phyloP scores from a whole-genome alignment of 2,329 filamentous ascomycete genomes.

The Lasiodiplodia hormozganensis region DNA sequence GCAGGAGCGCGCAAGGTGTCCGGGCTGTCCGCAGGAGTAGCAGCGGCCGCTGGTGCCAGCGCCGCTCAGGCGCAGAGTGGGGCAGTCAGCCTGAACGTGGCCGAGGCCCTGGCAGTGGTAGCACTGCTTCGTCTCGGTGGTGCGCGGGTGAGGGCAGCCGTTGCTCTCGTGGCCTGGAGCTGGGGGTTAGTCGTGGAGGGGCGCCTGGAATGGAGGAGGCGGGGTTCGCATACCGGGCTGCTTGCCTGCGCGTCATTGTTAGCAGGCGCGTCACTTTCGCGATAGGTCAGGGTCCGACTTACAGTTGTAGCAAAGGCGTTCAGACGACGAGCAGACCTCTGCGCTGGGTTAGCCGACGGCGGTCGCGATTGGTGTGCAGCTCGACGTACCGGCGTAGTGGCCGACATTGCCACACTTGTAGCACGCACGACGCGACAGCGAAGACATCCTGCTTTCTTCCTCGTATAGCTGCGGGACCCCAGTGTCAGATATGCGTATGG shows the following conservation, averaged over 20 bases:
- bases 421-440: slow-evolving; percentile 60
- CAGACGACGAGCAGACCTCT: slow-evolving; percentile 97
- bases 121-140: slow-evolving; percentile 98
- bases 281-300: slow-evolving; percentile 48
- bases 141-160: slow-evolving; percentile 93
- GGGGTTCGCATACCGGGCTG: slow-evolving; percentile 67
- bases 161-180: slow-evolving; percentile 88
- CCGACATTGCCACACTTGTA: slow-evolving; percentile 62
- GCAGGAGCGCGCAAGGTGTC: slow-evolving; percentile 92
- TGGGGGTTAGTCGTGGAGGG: slow-evolving; percentile 35
- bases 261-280: slow-evolving; percentile 16
- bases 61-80: slow-evolving; percentile 88
- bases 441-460: slow-evolving; percentile 53
- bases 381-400: slow-evolving; percentile 58
- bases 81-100: slow-evolving; percentile 98
- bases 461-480: slow-evolving; percentile 35
- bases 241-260: slow-evolving; percentile 64
- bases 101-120: slow-evolving; percentile 99
- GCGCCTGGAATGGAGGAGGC: slow-evolving; percentile 9
- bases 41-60: slow-evolving; percentile 84
- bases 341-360: slow-evolving; percentile 29
- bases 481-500: slow-evolving; percentile 32
- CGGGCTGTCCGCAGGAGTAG: slow-evolving; percentile 94
- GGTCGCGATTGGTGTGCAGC: slow-evolving; percentile 32
- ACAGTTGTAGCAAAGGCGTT: slow-evolving; percentile 99